phyloP scores from a whole-genome alignment of 768 basidiomycete species.

The Suillus ampliporus region DNA sequence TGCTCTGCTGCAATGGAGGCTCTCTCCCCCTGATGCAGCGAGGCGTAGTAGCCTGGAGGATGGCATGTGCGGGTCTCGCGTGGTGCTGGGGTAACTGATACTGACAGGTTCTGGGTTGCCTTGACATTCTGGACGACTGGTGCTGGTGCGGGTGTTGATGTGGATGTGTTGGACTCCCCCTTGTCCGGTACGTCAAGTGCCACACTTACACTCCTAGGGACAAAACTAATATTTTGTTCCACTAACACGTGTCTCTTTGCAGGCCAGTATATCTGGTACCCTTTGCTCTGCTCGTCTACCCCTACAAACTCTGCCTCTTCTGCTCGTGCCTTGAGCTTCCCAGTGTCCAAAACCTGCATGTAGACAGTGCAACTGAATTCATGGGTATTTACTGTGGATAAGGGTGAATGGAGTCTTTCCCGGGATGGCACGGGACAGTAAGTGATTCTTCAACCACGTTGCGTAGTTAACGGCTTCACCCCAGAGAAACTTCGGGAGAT shows the following conservation, averaged over 20 bases:
- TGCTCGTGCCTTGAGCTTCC: not conserved
- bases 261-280: not conserved
- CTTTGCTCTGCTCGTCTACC: not conserved
- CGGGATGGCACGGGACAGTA: conserved; percentile 30
- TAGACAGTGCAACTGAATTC: not conserved
- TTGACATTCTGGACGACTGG: too few species aligned
- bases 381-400: conserved; percentile 15
- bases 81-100: not conserved
- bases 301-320: not conserved
- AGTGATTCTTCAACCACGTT: conserved; percentile 30
- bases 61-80: too few species aligned
- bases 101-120: too few species aligned
- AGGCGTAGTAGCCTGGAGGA: too few species aligned
- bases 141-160: too few species aligned
- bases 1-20: too few species aligned
- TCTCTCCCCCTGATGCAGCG: too few species aligned
- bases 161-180: too few species aligned
- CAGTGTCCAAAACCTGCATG: not conserved
- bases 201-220: not conserved
- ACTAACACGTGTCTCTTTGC: not conserved
- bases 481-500: conserved; percentile 31
- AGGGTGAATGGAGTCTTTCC: conserved; percentile 26
- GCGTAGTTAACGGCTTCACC: conserved; percentile 17
- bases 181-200: not conserved
- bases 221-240: not conserved